phyloP scores from a whole-genome alignment of 371 early-diverging fungal species.

The Rhizomucor pusillus region DNA sequence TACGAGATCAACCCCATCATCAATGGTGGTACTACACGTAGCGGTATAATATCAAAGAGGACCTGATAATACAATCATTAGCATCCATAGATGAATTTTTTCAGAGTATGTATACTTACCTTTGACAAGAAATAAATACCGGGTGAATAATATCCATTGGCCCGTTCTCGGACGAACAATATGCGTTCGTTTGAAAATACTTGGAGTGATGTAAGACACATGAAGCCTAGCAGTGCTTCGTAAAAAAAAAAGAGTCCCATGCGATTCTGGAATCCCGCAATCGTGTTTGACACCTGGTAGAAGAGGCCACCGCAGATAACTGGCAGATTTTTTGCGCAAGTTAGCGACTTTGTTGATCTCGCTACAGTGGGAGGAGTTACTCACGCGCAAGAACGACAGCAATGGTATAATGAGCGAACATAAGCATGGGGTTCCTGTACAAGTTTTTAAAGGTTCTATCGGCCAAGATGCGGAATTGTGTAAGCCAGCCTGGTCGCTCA shows the following conservation, averaged over 20 bases:
- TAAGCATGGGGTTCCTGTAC: slow-evolving; percentile 83
- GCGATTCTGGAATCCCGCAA: slow-evolving; percentile 87
- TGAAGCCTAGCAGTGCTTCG: slow-evolving; percentile 79
- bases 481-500: slow-evolving; percentile 62
- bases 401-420: slow-evolving; percentile 81
- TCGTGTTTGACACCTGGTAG: slow-evolving; percentile 75
- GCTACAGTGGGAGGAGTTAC: slow-evolving; percentile 12
- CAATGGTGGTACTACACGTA: slow-evolving; percentile 86
- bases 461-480: slow-evolving; percentile 81
- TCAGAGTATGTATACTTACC: slow-evolving; percentile 16
- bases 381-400: slow-evolving; percentile 68
- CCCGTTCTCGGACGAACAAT: slow-evolving; percentile 80
- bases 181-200: slow-evolving; percentile 72
- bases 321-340: slow-evolving; percentile 7
- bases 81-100: too few relatives aligned
- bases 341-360: not conserved
- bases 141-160: slow-evolving; percentile 84
- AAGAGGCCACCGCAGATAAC: slow-evolving; percentile 81
- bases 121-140: slow-evolving; percentile 74
- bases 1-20: slow-evolving; percentile 85
- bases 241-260: slow-evolving; percentile 86
- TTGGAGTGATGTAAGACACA: slow-evolving; percentile 73
- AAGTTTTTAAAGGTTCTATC: slow-evolving; percentile 85
- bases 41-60: slow-evolving; percentile 80
- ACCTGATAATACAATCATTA: slow-evolving; percentile 37